Evolutionary conservation across 1,139 yeast species (phyloP).

Genomic region (Suhomyces coccinellae): DNA sequence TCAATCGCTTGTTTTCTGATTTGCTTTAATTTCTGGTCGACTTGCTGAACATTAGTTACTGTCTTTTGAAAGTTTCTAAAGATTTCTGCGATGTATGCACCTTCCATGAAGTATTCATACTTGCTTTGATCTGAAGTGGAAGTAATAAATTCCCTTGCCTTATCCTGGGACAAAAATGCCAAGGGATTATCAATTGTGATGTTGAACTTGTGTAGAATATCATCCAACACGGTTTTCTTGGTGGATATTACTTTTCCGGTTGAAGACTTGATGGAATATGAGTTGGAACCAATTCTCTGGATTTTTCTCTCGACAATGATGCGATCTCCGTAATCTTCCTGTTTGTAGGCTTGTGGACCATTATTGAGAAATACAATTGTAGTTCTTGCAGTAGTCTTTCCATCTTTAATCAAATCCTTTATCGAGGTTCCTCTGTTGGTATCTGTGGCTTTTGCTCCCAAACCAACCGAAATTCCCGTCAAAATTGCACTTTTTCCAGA

Average conservation of each 20-base stretch:
- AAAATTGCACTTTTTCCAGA: slow-evolving; percentile 93
- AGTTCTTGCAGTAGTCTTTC: slow-evolving; percentile 63
- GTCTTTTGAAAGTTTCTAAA: slow-evolving; percentile 49
- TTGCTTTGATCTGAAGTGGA: slow-evolving; percentile 70
- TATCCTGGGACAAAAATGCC: slow-evolving; percentile 91
- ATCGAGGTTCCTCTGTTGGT: slow-evolving; percentile 81
- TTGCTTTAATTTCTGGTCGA: slow-evolving; percentile 39
- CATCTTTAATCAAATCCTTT: slow-evolving; percentile 75
- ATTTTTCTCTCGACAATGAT: slow-evolving; percentile 75
- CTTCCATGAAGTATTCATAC: slow-evolving; percentile 75
- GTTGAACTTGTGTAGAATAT: slow-evolving; percentile 67
- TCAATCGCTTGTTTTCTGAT: slow-evolving; percentile 29
- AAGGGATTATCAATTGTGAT: slow-evolving; percentile 89
- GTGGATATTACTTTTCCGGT: slow-evolving; percentile 54
- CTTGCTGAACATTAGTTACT: slow-evolving; percentile 37
- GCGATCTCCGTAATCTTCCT: slow-evolving; percentile 61
- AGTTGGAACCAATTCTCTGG: slow-evolving; percentile 48
- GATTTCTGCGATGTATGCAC: slow-evolving; percentile 69
- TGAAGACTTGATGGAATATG: slow-evolving; percentile 56
- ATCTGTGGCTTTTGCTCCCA: slow-evolving; percentile 93
- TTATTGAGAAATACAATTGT: slow-evolving; percentile 60
- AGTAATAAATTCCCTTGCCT: slow-evolving; percentile 86
- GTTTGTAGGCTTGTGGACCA: slow-evolving; percentile 65
- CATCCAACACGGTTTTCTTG: slow-evolving; percentile 65
- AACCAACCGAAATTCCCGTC: slow-evolving; percentile 86